Evolutionary conservation across 495 filamentous ascomycete genomes (phyloP).

Genomic region (Cercophora samala): DNA sequence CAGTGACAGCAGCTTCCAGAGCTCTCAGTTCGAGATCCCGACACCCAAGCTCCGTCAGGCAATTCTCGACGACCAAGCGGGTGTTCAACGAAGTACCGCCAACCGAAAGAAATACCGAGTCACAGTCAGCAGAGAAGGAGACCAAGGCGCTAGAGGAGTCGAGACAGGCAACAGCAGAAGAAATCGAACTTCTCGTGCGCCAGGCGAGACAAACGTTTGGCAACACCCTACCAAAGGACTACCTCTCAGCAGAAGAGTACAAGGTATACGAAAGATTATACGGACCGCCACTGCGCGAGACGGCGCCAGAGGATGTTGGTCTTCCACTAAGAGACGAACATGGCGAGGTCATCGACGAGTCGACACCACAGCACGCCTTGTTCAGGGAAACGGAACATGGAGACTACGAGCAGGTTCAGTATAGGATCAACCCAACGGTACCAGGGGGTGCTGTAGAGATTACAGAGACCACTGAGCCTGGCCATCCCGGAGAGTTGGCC

Average conservation of each 20-base stretch:
- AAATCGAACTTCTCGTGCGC: conserved; percentile 63
- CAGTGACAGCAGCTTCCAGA: conserved; percentile 13
- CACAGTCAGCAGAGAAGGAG: not conserved
- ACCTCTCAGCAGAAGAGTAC: conserved; percentile 67
- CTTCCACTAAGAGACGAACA: conserved; percentile 37
- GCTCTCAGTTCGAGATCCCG: conserved; percentile 15
- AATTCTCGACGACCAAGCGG: conserved; percentile 40
- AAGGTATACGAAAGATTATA: conserved; percentile 76
- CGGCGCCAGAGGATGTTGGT: conserved; percentile 55
- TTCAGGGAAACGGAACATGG: conserved; percentile 60
- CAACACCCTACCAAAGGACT: conserved; percentile 69
- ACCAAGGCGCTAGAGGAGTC: not conserved
- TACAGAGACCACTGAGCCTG: not conserved
- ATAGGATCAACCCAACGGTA: conserved; percentile 23
- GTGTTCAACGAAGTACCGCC: conserved; percentile 24
- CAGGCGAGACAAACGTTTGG: conserved; percentile 71
- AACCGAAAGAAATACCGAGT: conserved; percentile 7
- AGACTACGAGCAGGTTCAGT: conserved; percentile 58
- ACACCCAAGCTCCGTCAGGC: conserved; percentile 25
- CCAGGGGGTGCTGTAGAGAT: conserved; percentile 12
- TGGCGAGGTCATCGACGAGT: conserved; percentile 22
- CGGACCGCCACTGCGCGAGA: conserved; percentile 61
- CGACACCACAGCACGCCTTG: conserved; percentile 28
- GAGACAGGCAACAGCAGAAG: conserved; percentile 16
- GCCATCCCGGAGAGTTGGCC: conserved; percentile 10